Conservation (phyloP, 495 filamentous ascomycete species). For the Tuber calosporum region DNA sequence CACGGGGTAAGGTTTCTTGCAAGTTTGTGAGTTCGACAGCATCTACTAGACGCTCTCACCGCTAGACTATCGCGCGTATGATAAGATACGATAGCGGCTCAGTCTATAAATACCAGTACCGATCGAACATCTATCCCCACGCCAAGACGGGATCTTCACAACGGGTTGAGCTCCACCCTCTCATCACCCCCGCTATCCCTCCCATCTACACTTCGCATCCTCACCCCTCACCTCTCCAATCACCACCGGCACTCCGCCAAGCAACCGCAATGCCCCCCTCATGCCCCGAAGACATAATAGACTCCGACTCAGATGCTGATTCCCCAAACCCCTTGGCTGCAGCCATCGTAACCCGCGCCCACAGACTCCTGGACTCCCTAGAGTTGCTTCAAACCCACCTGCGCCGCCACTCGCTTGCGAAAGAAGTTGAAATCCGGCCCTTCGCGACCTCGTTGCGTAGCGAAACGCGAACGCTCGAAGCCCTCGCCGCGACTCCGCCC, state of each 20-base stretch:
- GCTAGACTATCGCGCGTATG: background rate
- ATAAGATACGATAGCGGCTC: background rate
- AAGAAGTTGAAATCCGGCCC: slow-evolving; percentile 34
- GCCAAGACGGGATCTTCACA: background rate
- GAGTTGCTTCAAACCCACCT: slow-evolving; percentile 34
- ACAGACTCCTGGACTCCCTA: slow-evolving; percentile 30
- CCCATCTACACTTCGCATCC: background rate
- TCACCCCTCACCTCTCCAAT: background rate
- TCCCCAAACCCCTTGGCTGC: slow-evolving; percentile 33
- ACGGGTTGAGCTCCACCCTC: slow-evolving; percentile 20
- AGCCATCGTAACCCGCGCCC: slow-evolving; percentile 34
- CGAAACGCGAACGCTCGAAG: slow-evolving; percentile 15
- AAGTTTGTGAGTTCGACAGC: background rate
- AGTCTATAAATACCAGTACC: background rate
- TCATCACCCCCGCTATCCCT: background rate
- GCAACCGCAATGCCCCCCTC: background rate
- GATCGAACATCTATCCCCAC: background rate
- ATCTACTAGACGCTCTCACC: background rate
- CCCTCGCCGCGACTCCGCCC: background rate
- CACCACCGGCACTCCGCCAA: background rate
- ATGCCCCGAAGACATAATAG: background rate
- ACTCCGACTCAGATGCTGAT: background rate
- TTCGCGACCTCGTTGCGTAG: slow-evolving; percentile 32
- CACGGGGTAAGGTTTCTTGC: background rate
- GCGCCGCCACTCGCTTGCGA: slow-evolving; percentile 29